Evolutionary conservation across 768 basidiomycete genomes (phyloP).

Genomic region (Mycena haematopus): DNA sequence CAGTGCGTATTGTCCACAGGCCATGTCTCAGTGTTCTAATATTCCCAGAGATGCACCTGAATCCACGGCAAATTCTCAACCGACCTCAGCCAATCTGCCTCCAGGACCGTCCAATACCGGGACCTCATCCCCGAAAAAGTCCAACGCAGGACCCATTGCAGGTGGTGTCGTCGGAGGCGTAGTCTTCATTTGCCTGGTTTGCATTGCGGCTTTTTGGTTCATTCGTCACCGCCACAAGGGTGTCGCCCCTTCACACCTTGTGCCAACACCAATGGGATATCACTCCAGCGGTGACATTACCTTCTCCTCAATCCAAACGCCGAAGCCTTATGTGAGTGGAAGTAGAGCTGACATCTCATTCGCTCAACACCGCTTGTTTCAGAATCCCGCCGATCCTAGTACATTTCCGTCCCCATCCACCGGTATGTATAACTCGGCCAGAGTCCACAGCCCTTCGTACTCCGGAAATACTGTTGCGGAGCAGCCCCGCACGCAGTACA

Average conservation of each 20-base stretch:
- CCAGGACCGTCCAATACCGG: neutral
- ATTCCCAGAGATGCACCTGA: slow-evolving; percentile 39
- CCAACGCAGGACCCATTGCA: slow-evolving; percentile 59
- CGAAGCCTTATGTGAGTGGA: slow-evolving; percentile 48
- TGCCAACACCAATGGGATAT: slow-evolving; percentile 33
- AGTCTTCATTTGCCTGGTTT: slow-evolving; percentile 51
- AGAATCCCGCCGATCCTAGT: slow-evolving; percentile 41
- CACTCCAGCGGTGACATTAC: slow-evolving; percentile 26
- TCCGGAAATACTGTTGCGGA: slow-evolving; percentile 24
- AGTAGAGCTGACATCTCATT: slow-evolving; percentile 12
- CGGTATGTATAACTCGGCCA: slow-evolving; percentile 16
- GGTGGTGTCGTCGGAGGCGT: slow-evolving; percentile 70
- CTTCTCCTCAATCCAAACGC: slow-evolving; percentile 34
- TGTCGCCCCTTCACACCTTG: slow-evolving; percentile 32
- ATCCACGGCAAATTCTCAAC: slow-evolving; percentile 38
- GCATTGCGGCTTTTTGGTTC: slow-evolving; percentile 41
- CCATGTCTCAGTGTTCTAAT: neutral
- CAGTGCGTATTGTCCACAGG: slow-evolving; percentile 29
- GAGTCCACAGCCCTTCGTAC: slow-evolving; percentile 24
- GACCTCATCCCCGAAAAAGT: slow-evolving; percentile 30
- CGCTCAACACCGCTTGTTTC: slow-evolving; percentile 40
- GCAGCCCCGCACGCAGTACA: slow-evolving; percentile 27
- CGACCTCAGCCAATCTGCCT: slow-evolving; percentile 32
- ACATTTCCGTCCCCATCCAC: slow-evolving; percentile 43
- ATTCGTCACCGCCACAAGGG: slow-evolving; percentile 35